These are phyloP conservation scores for Lyophyllum semitale DNA, from an alignment of 768 basidiomycete species.

Conservation along the genomic window DNA sequence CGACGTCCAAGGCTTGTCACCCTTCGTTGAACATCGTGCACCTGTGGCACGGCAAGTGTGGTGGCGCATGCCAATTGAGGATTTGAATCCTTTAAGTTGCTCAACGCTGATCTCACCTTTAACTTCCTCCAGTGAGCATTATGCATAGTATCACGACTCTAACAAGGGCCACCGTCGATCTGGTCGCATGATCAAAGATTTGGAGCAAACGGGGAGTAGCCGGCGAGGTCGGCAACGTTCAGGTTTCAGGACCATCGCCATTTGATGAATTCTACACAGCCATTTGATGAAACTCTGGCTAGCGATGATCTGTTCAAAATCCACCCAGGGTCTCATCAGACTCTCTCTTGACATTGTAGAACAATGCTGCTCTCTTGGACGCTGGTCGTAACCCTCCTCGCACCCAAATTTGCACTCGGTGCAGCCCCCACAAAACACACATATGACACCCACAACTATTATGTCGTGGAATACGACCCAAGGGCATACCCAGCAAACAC, in stretches of 20 bases:
- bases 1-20: no score
- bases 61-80: no score
- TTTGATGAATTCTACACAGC: slow-evolving; percentile 9
- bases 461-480: slow-evolving; percentile 71
- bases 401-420: slow-evolving; percentile 29
- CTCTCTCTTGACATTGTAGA: slow-evolving; percentile 15
- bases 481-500: no score
- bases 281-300: slow-evolving; percentile 5
- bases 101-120: no score
- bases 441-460: slow-evolving; percentile 78
- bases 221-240: neutral
- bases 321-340: neutral
- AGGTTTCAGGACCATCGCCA: slow-evolving; percentile 12
- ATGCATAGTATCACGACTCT: no score
- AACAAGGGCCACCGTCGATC: no score
- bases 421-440: slow-evolving; percentile 48
- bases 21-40: no score
- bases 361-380: slow-evolving; percentile 32
- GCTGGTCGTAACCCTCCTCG: slow-evolving; percentile 33
- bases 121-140: no score
- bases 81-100: no score
- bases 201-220: neutral
- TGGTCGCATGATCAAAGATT: no score
- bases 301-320: slow-evolving; percentile 6
- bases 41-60: no score